These are phyloP conservation scores for Barnettozyma wickerhamii DNA, from an alignment of 805 yeast species.

Conservation along the genomic window DNA sequence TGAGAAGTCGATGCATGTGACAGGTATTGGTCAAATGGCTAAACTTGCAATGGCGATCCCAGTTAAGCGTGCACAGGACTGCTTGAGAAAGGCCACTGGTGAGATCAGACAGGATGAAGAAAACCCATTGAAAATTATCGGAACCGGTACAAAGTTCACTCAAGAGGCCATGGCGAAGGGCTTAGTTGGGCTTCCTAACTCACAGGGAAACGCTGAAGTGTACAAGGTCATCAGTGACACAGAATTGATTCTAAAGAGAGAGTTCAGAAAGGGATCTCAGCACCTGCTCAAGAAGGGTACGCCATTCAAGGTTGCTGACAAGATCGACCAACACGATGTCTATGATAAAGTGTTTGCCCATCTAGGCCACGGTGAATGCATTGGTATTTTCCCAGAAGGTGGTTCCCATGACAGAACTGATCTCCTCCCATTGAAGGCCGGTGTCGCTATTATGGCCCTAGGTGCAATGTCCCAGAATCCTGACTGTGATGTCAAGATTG, in stretches of 20 bases:
- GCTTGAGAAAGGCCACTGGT: slow-evolving; percentile 64
- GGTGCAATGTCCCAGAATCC: slow-evolving; percentile 86
- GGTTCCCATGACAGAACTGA: slow-evolving; percentile 97
- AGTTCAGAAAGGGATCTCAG: slow-evolving; percentile 52
- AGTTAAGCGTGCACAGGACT: slow-evolving; percentile 90
- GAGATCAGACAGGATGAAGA: slow-evolving; percentile 49
- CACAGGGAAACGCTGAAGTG: slow-evolving; percentile 73
- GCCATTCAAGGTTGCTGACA: slow-evolving; percentile 66
- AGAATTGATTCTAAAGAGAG: slow-evolving; percentile 62
- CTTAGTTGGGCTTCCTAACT: slow-evolving; percentile 69
- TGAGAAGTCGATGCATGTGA: slow-evolving; percentile 62
- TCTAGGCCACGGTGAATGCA: slow-evolving; percentile 70
- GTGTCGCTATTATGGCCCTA: slow-evolving; percentile 96
- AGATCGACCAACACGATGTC: slow-evolving; percentile 81
- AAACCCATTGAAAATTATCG: slow-evolving; percentile 54
- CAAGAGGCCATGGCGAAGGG: slow-evolving; percentile 55
- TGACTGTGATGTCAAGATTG: slow-evolving; percentile 73
- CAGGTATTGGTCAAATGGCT: slow-evolving; percentile 72
- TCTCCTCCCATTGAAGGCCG: slow-evolving; percentile 88
- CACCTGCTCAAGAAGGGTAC: slow-evolving; percentile 48
- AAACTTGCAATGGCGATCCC: slow-evolving; percentile 80
- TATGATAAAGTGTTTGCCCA: slow-evolving; percentile 83
- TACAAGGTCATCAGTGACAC: slow-evolving; percentile 66
- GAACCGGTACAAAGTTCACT: slow-evolving; percentile 65
- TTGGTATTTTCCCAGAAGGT: slow-evolving; percentile 97